Evolutionary conservation across 2,329 filamentous ascomycete species (phyloP).

Genomic region (Cordyceps sp.): DNA sequence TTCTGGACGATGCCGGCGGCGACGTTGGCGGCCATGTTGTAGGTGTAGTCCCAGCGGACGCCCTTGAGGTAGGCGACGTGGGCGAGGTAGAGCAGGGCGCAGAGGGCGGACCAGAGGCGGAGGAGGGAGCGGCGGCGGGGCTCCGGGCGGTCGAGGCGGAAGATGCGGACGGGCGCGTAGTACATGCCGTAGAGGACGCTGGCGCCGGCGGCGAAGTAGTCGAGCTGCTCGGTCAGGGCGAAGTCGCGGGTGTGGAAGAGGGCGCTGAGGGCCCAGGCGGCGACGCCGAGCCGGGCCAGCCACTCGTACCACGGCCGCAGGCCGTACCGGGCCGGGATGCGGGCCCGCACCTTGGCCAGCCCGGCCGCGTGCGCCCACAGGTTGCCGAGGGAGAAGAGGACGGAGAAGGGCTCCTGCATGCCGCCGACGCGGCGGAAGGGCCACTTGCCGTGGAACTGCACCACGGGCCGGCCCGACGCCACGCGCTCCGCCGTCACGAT

Average conservation of each 20-base stretch:
- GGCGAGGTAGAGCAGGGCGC: constrained; percentile 49
- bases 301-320: constrained; percentile 65
- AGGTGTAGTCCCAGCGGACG: constrained; percentile 85
- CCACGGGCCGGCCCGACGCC: constrained; percentile 46
- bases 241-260: constrained; percentile 90
- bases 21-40: constrained; percentile 96
- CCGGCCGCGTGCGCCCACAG: constrained; percentile 71
- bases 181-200: constrained; percentile 84
- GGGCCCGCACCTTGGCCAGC: constrained; percentile 49
- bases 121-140: constrained; percentile 33
- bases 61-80: constrained; percentile 77
- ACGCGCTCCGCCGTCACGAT: constrained; percentile 64
- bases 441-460: constrained; percentile 98
- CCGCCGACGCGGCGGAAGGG: constrained; percentile 82
- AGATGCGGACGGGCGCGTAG: constrained; percentile 67
- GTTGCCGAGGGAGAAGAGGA: constrained; percentile 87
- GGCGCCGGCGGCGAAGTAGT: constrained; percentile 89
- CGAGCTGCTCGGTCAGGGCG: constrained; percentile 70
- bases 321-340: constrained; percentile 56
- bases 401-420: constrained; percentile 87
- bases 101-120: constrained; percentile 60
- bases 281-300: constrained; percentile 68
- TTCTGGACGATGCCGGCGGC: constrained; percentile 67
- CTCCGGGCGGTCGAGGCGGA: constrained; percentile 52
- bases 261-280: constrained; percentile 76